Percentiles rank a stretch among this genome's conserved stretches.
These are phyloP conservation scores for Suhomyces sp. DNA, from an alignment of 805 yeast genomes.

Conservation along the genomic window DNA sequence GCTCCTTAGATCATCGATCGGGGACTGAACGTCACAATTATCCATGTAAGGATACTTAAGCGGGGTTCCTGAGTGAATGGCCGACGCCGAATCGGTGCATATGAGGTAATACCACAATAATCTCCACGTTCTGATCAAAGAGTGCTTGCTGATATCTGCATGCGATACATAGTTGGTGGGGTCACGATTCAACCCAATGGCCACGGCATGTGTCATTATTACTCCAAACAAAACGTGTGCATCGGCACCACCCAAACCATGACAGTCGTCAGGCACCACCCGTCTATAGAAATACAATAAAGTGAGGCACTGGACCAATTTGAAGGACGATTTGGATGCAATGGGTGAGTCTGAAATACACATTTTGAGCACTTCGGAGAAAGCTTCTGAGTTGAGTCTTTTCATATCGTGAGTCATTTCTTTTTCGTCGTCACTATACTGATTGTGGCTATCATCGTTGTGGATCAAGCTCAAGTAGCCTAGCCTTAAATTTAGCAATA, in stretches of 20 bases:
- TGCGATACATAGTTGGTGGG: constrained; percentile 31
- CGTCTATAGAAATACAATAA: constrained; percentile 33
- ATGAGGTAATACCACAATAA: constrained; percentile 33
- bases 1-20: constrained; percentile 14
- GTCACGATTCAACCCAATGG: constrained; percentile 42
- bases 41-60: constrained; percentile 26
- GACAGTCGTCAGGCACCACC: constrained; percentile 42
- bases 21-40: constrained; percentile 33
- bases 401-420: constrained; percentile 30
- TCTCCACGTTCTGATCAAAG: constrained; percentile 33
- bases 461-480: constrained; percentile 41
- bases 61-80: constrained; percentile 33
- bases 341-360: constrained; percentile 34
- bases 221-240: constrained; percentile 37
- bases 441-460: constrained; percentile 26
- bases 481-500: constrained; percentile 28
- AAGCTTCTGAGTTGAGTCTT: constrained; percentile 25
- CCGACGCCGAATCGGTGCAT: constrained; percentile 27
- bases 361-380: constrained; percentile 28
- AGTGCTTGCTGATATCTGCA: constrained; percentile 27
- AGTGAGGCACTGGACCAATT: constrained; percentile 33
- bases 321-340: constrained; percentile 30
- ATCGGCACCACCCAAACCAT: constrained; percentile 40
- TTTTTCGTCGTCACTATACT: constrained; percentile 26
- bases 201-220: constrained; percentile 35